These are phyloP conservation scores for Xylaria sp. DNA, from an alignment of 2,329 filamentous ascomycete genomes.

Conservation along the genomic window DNA sequence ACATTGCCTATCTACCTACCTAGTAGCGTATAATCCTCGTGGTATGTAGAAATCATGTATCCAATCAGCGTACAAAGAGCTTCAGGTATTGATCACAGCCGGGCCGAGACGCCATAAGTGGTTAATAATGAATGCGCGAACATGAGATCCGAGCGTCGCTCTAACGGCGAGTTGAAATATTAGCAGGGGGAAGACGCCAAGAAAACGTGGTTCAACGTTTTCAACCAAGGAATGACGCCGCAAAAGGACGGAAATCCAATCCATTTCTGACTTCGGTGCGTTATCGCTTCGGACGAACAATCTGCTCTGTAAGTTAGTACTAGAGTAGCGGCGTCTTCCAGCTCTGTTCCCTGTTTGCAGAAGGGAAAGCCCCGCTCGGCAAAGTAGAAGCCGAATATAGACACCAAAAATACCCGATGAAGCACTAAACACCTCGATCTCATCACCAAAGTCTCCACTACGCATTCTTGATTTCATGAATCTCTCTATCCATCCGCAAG, in stretches of 20 bases:
- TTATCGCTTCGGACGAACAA: neutral
- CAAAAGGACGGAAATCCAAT: neutral
- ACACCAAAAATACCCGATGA: slow-evolving; percentile 36
- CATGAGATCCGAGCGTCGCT: slow-evolving; percentile 7
- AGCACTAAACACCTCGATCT: slow-evolving; percentile 43
- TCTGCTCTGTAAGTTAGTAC: neutral
- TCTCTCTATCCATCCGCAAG: slow-evolving; percentile 1
- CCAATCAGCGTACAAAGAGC: neutral
- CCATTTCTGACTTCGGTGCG: neutral
- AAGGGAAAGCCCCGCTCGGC: neutral
- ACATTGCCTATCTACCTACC: neutral
- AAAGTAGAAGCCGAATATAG: neutral
- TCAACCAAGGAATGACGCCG: neutral
- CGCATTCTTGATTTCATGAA: slow-evolving; percentile 4
- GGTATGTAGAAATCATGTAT: no score
- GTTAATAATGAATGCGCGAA: neutral
- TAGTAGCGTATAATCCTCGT: neutral
- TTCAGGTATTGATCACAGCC: neutral
- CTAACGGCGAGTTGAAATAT: slow-evolving; percentile 15
- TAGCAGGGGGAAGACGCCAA: slow-evolving; percentile 18
- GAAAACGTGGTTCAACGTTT: slow-evolving; percentile 27
- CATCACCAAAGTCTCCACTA: slow-evolving; percentile 25
- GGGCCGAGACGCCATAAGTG: neutral
- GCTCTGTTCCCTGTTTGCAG: neutral
- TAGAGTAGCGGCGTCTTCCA: neutral